A percentile compares a stretch with the other conserved stretches of the same genome.
phyloP scores from a whole-genome alignment of 805 yeast species.

The Cyberlindnera japonica region DNA sequence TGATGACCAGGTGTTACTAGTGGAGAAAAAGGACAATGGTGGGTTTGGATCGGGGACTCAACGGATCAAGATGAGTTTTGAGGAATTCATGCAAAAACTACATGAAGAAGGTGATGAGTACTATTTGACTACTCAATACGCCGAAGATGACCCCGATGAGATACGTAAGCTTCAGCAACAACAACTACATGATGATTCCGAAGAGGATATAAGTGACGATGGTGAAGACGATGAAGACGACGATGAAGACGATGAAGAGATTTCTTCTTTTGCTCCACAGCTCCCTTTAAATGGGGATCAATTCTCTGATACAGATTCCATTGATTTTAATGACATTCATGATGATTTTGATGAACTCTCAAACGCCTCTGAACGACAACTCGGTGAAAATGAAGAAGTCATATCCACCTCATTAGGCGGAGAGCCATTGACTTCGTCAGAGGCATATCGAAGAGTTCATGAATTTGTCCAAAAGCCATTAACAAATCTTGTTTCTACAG shows the following conservation, averaged over 20 bases:
- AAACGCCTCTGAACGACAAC: conserved; percentile 23
- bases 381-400: conserved; percentile 15
- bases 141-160: conserved; percentile 39
- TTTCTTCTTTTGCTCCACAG: conserved; percentile 8
- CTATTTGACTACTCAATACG: conserved; percentile 70
- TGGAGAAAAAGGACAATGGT: conserved; percentile 53
- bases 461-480: conserved; percentile 64
- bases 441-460: conserved; percentile 39
- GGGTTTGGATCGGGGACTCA: conserved; percentile 68
- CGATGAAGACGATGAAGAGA: conserved; percentile 15
- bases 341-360: conserved; percentile 48
- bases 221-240: conserved; percentile 16
- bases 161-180: conserved; percentile 20
- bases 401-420: conserved; percentile 17
- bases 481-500: conserved; percentile 35
- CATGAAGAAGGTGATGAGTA: conserved; percentile 43
- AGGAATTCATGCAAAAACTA: conserved; percentile 43
- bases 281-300: conserved; percentile 4
- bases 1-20: conserved; percentile 40
- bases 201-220: conserved; percentile 11
- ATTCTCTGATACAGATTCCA: conserved; percentile 38
- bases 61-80: conserved; percentile 48
- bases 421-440: conserved; percentile 30
- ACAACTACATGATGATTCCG: conserved; percentile 18
- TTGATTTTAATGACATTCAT: conserved; percentile 41